Evolutionary conservation across 2,329 filamentous ascomycete genomes (phyloP), one percentile per base, ranked within the genome.

Genomic region (Stachybotrys chartarum): DNA sequence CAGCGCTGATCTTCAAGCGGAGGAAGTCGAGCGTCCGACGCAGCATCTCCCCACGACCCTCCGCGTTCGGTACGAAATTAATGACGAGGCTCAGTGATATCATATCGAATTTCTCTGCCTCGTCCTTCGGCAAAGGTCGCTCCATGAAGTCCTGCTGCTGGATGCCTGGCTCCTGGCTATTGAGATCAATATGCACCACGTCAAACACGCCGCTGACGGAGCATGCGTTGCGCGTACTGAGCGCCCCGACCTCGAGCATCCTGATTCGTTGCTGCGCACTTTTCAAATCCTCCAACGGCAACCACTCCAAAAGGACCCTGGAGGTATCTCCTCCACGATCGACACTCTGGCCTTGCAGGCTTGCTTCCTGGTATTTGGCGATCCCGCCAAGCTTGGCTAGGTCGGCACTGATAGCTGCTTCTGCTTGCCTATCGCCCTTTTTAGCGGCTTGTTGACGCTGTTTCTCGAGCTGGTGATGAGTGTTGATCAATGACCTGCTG

Each of bases 61-160:
- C 73, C 3, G 91, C 81, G 61, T 92, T 86, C 0, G 93, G 90
- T 3, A 97, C 92, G 66, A 91, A 99, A 70, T 99, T 99, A 59
- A 99, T 78, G 6, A 99, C 94, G 54, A 99, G 76, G 8, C 91
- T 96, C 30, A 99, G 77, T 52, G 91, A 96, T 64, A 99, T 87
- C 53, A 97, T 83, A 68, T 99, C 90, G 68, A 97, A 97, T 24
- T 76, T 77, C 46, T 91, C 85, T 0, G 74, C 70, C 6, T 80
- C 75, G 24, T 78, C 69, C 6, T 67, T 68, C 0, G 93, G 93
- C 3, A 93, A 70, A 0, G 91, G 89, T 30, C 91, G 81, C 61
- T 90, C 75, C 92, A 99, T 96, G 66, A 99, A 97, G 70, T 99
- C 91, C 68, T 97, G 91, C 70, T 95, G 85, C 56, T 85, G 68